phyloP scores from a whole-genome alignment of 73 alveolate species.

The Paramecium caudatum region DNA sequence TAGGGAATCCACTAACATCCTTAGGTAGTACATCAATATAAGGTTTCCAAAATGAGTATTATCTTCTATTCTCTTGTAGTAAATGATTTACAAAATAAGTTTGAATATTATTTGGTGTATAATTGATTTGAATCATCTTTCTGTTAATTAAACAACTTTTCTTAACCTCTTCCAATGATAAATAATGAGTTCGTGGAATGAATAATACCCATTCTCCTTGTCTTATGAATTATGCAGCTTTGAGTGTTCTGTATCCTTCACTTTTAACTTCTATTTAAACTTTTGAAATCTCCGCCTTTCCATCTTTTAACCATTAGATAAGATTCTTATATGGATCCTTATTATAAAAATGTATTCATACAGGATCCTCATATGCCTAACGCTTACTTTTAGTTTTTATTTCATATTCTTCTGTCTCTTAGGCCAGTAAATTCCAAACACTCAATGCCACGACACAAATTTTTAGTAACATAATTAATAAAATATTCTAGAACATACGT shows the following conservation, averaged over 20 bases:
- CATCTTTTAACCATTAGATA: conserved; percentile 53
- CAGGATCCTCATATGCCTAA: conserved; percentile 49
- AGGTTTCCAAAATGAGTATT: conserved; percentile 87
- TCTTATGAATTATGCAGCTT: conserved; percentile 82
- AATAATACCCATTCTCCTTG: conserved; percentile 87
- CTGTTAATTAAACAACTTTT: conserved; percentile 86
- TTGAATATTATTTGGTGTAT: conserved; percentile 91
- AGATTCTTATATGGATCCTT: conserved; percentile 58
- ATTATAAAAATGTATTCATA: background rate
- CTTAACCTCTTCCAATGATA: conserved; percentile 93
- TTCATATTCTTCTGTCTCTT: background rate
- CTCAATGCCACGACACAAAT: conserved; percentile 8
- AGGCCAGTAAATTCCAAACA: background rate
- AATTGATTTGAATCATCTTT: conserved; percentile 87
- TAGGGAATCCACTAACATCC: conserved; percentile 90
- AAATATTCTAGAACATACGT: conserved; percentile 58
- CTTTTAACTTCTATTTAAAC: conserved; percentile 42
- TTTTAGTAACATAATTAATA: conserved; percentile 34
- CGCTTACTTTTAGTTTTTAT: background rate
- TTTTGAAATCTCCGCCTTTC: conserved; percentile 62
- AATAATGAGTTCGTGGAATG: conserved; percentile 91
- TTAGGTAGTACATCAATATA: conserved; percentile 95
- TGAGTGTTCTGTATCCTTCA: conserved; percentile 68
- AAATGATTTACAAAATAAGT: conserved; percentile 92
- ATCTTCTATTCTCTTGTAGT: conserved; percentile 87